These are phyloP conservation scores for Geosmithia putterillii DNA, from an alignment of 2,329 filamentous ascomycete genomes.

Conservation along the genomic window DNA sequence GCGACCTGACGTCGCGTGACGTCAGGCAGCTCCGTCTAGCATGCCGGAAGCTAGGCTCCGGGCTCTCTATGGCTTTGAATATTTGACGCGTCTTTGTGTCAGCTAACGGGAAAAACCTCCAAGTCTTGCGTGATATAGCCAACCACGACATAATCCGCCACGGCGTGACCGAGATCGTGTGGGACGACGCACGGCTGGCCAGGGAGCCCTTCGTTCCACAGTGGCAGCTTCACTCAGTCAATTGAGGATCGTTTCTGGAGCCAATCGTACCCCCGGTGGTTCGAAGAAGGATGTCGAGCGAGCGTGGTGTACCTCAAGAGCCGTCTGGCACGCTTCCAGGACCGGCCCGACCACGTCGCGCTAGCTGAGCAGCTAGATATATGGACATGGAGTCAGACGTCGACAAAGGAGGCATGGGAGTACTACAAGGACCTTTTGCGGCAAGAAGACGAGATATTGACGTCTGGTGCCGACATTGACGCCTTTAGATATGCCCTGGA, in stretches of 20 bases:
- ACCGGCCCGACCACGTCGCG: background rate
- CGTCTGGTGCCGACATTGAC: slow-evolving; percentile 11
- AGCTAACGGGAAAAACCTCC: slow-evolving; percentile 21
- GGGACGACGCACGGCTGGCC: slow-evolving; percentile 14
- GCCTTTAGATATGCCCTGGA: slow-evolving; percentile 19
- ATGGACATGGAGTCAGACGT: background rate
- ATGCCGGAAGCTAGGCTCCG: too few species aligned
- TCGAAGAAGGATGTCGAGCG: background rate
- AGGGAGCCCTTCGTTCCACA: background rate
- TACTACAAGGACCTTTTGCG: slow-evolving; percentile 18
- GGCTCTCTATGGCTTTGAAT: too few species aligned
- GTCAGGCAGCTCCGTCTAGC: too few species aligned
- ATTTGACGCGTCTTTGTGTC: slow-evolving; percentile 27
- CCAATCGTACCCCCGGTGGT: background rate
- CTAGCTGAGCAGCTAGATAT: background rate
- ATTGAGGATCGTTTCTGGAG: background rate
- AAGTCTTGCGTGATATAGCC: slow-evolving; percentile 21
- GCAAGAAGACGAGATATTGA: slow-evolving; percentile 17
- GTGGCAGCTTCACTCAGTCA: background rate
- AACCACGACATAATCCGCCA: slow-evolving; percentile 16
- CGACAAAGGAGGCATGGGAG: slow-evolving; percentile 6
- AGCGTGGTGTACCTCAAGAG: background rate
- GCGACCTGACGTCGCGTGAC: too few species aligned
- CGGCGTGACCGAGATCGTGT: slow-evolving; percentile 22
- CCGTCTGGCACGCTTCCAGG: background rate